phyloP scores from a whole-genome alignment of 2,329 filamentous ascomycete species.

The Lasiodiplodia theobromae region DNA sequence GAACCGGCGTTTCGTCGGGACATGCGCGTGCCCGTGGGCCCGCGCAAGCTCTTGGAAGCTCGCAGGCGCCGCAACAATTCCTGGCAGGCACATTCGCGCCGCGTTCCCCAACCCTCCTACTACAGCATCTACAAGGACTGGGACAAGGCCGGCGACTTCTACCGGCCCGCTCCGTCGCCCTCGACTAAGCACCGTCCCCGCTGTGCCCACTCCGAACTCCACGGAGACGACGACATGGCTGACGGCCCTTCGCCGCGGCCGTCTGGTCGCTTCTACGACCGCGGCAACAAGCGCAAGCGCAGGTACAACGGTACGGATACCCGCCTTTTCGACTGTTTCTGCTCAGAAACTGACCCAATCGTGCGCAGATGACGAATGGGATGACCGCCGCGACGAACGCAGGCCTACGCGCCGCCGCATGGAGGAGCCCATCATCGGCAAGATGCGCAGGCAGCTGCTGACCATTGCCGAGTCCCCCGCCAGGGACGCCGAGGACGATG shows the following conservation, averaged over 20 bases:
- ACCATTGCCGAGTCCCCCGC: conserved; percentile 46
- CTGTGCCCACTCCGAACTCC: conserved; percentile 9
- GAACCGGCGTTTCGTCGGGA: background rate
- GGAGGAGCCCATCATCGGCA: conserved; percentile 45
- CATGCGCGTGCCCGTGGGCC: conserved; percentile 22
- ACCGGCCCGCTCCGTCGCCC: conserved; percentile 11
- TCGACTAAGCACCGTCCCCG: background rate
- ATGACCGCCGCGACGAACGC: conserved; percentile 38
- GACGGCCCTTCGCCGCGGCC: conserved; percentile 34
- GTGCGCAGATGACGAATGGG: conserved; percentile 36
- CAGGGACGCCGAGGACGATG: conserved; percentile 41
- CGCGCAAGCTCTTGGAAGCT: conserved; percentile 28
- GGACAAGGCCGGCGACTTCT: conserved; percentile 23
- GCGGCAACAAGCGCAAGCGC: conserved; percentile 71
- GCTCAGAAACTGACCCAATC: background rate
- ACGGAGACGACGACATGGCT: conserved; percentile 19
- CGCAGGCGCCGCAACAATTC: conserved; percentile 13
- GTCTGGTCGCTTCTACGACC: conserved; percentile 29
- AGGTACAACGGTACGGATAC: conserved; percentile 75
- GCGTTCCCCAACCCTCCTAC: background rate
- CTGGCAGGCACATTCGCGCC: conserved; percentile 4
- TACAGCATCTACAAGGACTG: conserved; percentile 14
- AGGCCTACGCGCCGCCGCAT: conserved; percentile 43
- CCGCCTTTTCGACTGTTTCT: background rate
- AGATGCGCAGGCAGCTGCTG: conserved; percentile 44